Conservation (phyloP, 106 monocot genomes). For the Acorus calamus region DNA sequence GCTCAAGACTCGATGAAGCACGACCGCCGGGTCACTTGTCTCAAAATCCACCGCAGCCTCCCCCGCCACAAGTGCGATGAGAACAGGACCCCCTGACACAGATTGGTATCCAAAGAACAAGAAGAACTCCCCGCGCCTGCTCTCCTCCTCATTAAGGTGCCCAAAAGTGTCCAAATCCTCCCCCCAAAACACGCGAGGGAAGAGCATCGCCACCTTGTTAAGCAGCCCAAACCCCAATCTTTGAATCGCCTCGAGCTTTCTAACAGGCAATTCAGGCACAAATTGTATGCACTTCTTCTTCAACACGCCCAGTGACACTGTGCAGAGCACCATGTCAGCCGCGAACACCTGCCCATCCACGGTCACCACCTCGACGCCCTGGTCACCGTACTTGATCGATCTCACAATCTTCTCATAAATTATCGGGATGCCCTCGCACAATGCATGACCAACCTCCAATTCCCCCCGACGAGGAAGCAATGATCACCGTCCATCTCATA, state of each 20-base stretch:
- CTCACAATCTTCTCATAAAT: constrained; percentile 59
- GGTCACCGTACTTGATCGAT: constrained; percentile 37
- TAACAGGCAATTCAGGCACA: constrained; percentile 54
- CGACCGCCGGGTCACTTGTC: constrained; percentile 46
- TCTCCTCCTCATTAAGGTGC: constrained; percentile 45
- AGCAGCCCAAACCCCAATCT: constrained; percentile 85
- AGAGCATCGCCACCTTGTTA: constrained; percentile 96
- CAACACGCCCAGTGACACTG: constrained; percentile 76
- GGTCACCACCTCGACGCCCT: constrained; percentile 44
- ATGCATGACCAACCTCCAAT: constrained; percentile 62
- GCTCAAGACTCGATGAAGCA: constrained; percentile 59
- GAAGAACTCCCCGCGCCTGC: constrained; percentile 81
- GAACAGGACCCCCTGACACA: constrained; percentile 77
- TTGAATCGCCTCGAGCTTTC: constrained; percentile 56
- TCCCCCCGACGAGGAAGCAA: constrained; percentile 87
- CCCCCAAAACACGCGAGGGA: constrained; percentile 78
- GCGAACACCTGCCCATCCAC: constrained; percentile 53
- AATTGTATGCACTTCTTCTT: constrained; percentile 54
- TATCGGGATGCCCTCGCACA: constrained; percentile 64
- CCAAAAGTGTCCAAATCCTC: constrained; percentile 92
- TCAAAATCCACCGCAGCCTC: constrained; percentile 73
- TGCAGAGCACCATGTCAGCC: constrained; percentile 86
- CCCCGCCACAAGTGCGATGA: constrained; percentile 82
- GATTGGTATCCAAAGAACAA: constrained; percentile 88
- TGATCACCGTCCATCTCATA: constrained; percentile 97